Evolutionary conservation across 768 basidiomycete species (phyloP).

Genomic region (Wakefieldia striispora): DNA sequence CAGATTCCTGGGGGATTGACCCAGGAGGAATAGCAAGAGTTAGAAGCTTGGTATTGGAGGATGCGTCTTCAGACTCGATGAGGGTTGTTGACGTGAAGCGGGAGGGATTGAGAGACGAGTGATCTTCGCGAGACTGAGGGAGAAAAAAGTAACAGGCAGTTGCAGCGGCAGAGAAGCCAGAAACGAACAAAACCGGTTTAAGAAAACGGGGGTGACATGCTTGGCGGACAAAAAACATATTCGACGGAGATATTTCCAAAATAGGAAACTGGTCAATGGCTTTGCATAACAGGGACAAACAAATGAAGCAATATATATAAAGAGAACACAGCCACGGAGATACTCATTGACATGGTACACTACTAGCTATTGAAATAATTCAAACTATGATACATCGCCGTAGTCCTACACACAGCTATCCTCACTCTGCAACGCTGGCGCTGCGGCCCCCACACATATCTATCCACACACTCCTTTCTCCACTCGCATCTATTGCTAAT

Average conservation of each 20-base stretch:
- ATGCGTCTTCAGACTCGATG: constrained; percentile 48
- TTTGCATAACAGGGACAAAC: background rate
- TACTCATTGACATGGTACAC: no score
- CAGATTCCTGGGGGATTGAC: constrained; percentile 28
- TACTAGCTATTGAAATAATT: background rate
- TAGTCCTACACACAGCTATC: constrained; percentile 22
- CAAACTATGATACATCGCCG: constrained; percentile 27
- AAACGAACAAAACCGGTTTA: constrained; percentile 27
- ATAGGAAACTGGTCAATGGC: constrained; percentile 13
- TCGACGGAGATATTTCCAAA: constrained; percentile 12
- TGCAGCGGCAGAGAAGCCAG: constrained; percentile 40
- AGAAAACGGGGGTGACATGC: background rate
- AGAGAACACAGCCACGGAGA: no score
- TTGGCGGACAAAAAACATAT: constrained; percentile 12
- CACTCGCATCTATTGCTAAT: constrained; percentile 16
- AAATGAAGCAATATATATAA: no score
- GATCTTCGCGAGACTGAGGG: constrained; percentile 46
- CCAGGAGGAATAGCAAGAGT: constrained; percentile 54
- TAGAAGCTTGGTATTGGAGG: constrained; percentile 62
- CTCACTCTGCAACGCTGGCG: constrained; percentile 32
- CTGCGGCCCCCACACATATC: constrained; percentile 18
- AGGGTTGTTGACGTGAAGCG: constrained; percentile 60
- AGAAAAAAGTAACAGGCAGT: constrained; percentile 54
- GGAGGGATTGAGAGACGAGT: constrained; percentile 43
- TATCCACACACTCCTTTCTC: constrained; percentile 31